Evolutionary conservation across 164 flowering plant species (phyloP).

Genomic region (Annona cherimola): DNA sequence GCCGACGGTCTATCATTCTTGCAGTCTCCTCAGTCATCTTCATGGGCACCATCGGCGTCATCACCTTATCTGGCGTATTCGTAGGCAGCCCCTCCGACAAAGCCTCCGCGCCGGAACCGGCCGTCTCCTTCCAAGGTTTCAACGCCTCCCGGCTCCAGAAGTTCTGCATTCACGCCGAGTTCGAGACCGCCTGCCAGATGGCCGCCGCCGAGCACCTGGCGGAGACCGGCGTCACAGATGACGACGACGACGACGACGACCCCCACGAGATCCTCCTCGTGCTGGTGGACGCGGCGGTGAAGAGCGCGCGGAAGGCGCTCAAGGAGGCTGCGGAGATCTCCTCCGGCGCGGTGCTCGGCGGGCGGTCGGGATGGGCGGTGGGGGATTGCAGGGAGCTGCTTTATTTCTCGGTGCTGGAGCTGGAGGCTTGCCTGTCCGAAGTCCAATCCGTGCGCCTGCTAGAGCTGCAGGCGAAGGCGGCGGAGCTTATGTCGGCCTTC

Average conservation of each 20-base stretch:
- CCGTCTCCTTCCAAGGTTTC: neutral
- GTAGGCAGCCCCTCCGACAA: neutral
- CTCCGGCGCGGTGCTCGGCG: neutral
- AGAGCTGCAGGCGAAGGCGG: conserved; percentile 13
- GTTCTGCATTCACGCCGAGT: neutral
- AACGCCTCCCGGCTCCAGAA: neutral
- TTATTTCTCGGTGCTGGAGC: conserved; percentile 27
- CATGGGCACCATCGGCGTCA: neutral
- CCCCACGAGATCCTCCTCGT: neutral
- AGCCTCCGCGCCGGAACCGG: neutral
- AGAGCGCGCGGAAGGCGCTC: neutral
- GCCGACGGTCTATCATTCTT: neutral
- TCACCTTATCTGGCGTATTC: neutral
- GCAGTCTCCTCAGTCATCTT: neutral
- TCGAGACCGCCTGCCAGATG: neutral
- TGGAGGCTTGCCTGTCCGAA: conserved; percentile 24
- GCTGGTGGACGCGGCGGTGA: neutral
- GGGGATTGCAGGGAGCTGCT: conserved; percentile 39
- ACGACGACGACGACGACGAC: neutral
- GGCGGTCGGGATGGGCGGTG: neutral
- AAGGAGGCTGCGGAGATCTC: neutral
- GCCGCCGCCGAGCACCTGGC: neutral
- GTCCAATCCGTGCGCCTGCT: conserved; percentile 21
- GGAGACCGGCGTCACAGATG: neutral
- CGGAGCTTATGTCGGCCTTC: conserved; percentile 5